A percentile compares a stretch with the other conserved stretches of the same genome.
These are phyloP conservation scores for Macroventuria anomochaeta DNA, from an alignment of 2,329 filamentous ascomycete genomes.

Conservation along the genomic window DNA sequence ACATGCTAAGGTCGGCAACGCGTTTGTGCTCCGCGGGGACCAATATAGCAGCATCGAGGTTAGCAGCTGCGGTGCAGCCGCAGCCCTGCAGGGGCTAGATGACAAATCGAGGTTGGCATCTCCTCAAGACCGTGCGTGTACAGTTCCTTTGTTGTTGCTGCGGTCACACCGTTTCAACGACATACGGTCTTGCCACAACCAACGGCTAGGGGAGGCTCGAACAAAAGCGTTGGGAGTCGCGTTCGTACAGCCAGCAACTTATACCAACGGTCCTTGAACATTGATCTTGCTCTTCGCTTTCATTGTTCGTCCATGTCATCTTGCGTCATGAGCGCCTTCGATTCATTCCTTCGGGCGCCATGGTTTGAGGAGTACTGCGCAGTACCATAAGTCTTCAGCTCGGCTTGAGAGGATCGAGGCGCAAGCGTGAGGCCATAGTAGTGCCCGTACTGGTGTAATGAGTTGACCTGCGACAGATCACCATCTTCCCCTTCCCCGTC, in stretches of 20 bases:
- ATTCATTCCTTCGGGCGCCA: background rate
- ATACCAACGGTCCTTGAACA: background rate
- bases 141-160: slow-evolving; percentile 26
- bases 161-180: slow-evolving; percentile 21
- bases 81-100: slow-evolving; percentile 12
- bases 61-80: slow-evolving; percentile 4
- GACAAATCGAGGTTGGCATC: slow-evolving; percentile 11
- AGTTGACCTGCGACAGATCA: slow-evolving; percentile 17
- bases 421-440: background rate
- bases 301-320: too few species aligned
- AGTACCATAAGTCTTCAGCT: background rate
- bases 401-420: background rate
- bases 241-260: background rate
- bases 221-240: background rate
- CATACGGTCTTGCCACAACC: slow-evolving; percentile 8
- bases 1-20: slow-evolving; percentile 9
- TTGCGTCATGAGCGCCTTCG: background rate
- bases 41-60: slow-evolving; percentile 19
- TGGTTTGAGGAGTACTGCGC: background rate
- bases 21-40: slow-evolving; percentile 12
- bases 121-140: slow-evolving; percentile 16
- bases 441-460: background rate
- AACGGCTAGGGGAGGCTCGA: background rate
- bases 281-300: background rate
- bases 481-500: slow-evolving; percentile 45